Evolutionary conservation across 306 rosid genomes (phyloP), one percentile per base, ranked within the genome.

Genomic region (Vachellia pachyceras): DNA sequence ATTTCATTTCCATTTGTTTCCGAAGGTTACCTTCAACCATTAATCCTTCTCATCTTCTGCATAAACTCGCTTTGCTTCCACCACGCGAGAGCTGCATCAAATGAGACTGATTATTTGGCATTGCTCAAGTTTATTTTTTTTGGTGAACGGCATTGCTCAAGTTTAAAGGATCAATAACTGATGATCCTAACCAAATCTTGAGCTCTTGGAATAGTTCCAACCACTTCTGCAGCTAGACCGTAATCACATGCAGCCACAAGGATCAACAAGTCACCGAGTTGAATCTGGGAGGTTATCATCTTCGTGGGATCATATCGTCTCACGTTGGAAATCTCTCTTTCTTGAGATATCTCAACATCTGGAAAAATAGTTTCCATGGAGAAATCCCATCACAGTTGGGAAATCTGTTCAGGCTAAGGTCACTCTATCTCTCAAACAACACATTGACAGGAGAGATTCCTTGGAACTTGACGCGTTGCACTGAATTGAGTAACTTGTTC

Each of bases 141-240:
- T n/a, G n/a, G n/a, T n/a, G n/a, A n/a, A n/a, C n/a, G n/a, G n/a
- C n/a, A n/a, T n/a, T n/a, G n/a, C n/a, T 61, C 68, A 61, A 61
- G 68, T 61, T 61, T 29, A 11, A 61, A 29, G 68, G 13, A 29
- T 61, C 68, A 25, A 61, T 29, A 11, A 25, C 68, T 7, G 13
- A 5, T 61, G 68, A 61, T 29, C 68, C 40, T 3, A 0, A 61
- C 4, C 0, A 61, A 12, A 13, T 61, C n/a, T 29, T 61, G 40
- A 61, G 68, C 40, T 61, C 68, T 29, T 61, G 41, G 68, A 61
- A 61, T 33, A 29, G n/a, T 61, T 61, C 68, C 14, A 61, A 61
- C 8, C 41, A 61, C 40, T 61, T 29, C 41, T 61, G 68, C 68
- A 61, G 0, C 5, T 61, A 41, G 68, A 14, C 15, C 12, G 68